These are phyloP conservation scores for Penicillium pulvis DNA, from an alignment of 495 filamentous ascomycete species.

Conservation along the genomic window DNA sequence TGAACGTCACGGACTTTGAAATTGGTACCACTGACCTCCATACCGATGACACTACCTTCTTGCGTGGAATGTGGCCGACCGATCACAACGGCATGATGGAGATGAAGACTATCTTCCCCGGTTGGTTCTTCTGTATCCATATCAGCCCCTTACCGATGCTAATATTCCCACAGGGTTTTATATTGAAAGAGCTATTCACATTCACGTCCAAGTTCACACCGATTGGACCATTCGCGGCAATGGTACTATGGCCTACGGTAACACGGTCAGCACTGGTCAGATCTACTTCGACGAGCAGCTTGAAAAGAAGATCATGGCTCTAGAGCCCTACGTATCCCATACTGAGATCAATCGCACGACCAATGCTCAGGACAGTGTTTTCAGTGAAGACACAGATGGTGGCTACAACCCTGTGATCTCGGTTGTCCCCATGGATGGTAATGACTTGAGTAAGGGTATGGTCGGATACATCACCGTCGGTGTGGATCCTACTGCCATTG, in stretches of 20 bases:
- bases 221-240: constrained; percentile 27
- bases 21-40: constrained; percentile 21
- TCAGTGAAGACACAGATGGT: constrained; percentile 35
- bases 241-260: constrained; percentile 21
- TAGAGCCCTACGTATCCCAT: constrained; percentile 56
- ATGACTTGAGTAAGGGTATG: constrained; percentile 50
- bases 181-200: constrained; percentile 33
- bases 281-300: constrained; percentile 58
- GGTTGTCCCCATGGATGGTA: constrained; percentile 50
- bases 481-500: constrained; percentile 19
- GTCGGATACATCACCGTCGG: constrained; percentile 37
- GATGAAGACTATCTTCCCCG: constrained; percentile 55
- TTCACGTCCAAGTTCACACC: constrained; percentile 32
- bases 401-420: constrained; percentile 52
- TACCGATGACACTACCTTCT: constrained; percentile 40
- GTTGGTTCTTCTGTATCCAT: constrained; percentile 15
- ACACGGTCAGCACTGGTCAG: constrained; percentile 47
- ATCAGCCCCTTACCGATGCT: background rate
- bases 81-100: constrained; percentile 48
- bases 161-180: constrained; percentile 31
- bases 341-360: constrained; percentile 39
- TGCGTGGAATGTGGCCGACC: constrained; percentile 53
- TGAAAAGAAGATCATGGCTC: constrained; percentile 41
- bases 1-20: constrained; percentile 16
- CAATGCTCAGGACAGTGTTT: constrained; percentile 51